A percentile compares a stretch with the other conserved stretches of the same genome.
Conservation (phyloP, 169 alveolate species). For the Plasmodium cynomolgi region DNA sequence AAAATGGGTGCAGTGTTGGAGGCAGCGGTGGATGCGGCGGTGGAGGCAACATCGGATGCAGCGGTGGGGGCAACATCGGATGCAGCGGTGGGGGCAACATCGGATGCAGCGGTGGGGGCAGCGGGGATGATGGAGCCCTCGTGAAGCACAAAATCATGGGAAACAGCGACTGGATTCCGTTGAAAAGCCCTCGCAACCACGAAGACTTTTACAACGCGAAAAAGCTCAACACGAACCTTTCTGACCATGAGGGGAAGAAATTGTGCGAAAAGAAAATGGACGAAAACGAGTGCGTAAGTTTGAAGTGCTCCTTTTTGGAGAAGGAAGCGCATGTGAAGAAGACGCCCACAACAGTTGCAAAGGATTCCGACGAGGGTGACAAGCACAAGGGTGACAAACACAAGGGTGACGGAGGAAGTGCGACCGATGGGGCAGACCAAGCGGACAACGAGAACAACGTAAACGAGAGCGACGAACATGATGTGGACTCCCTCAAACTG, state of each 20-base stretch:
- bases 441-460: not conserved
- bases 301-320: not conserved
- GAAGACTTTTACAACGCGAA: slow-evolving; percentile 39
- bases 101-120: not conserved
- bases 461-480: not conserved
- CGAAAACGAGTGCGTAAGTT: not conserved
- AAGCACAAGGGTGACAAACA: not conserved
- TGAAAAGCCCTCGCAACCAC: slow-evolving; percentile 16
- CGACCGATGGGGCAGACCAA: not conserved
- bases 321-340: not conserved
- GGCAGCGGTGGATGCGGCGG: not conserved
- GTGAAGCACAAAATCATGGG: not conserved
- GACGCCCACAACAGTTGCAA: not conserved
- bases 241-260: not conserved
- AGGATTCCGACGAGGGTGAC: not conserved
- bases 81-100: not conserved
- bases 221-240: not conserved
- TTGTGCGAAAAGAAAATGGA: not conserved
- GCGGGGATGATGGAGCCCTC: not conserved
- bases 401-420: not conserved
- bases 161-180: slow-evolving; percentile 12
- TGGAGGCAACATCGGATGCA: too few species aligned
- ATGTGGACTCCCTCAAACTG: not conserved
- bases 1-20: not conserved
- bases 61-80: not conserved